Percentiles rank a stretch among this genome's conserved stretches.
phyloP scores from a whole-genome alignment of 768 basidiomycete species.

The Psilocybe tampanensis region DNA sequence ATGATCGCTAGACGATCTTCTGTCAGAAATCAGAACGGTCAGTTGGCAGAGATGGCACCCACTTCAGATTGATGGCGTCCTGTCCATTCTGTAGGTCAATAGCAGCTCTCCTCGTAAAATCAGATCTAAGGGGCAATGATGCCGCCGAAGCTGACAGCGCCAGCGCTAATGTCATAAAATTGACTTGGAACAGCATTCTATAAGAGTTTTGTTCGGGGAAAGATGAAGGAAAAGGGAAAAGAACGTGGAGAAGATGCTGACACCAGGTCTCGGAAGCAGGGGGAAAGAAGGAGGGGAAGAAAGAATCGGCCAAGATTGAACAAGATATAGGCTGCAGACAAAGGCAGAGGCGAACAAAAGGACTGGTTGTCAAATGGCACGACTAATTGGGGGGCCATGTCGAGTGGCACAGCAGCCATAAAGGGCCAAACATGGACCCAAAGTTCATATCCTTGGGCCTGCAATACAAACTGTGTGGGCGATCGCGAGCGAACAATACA shows the following conservation, averaged over 20 bases:
- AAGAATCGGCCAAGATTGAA: neutral
- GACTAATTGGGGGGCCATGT: no score
- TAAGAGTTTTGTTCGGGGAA: conserved; percentile 11
- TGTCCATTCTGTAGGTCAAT: conserved; percentile 42
- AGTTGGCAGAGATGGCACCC: conserved; percentile 9
- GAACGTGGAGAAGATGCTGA: conserved; percentile 11
- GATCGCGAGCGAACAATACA: no score
- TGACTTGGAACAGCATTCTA: conserved; percentile 36
- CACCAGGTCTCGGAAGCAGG: conserved; percentile 18
- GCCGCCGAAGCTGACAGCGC: conserved; percentile 35
- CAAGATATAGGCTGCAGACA: neutral
- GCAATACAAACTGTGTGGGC: no score
- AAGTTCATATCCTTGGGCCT: no score
- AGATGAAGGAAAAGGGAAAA: neutral
- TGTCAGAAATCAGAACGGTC: neutral
- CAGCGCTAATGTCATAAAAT: conserved; percentile 37
- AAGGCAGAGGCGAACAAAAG: conserved; percentile 1
- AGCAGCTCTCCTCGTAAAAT: conserved; percentile 30
- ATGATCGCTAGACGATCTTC: conserved; percentile 26
- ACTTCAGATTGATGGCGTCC: conserved; percentile 45
- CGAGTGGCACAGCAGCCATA: no score
- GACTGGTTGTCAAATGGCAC: neutral
- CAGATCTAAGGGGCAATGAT: conserved; percentile 24
- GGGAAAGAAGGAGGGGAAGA: neutral
- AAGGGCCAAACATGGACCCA: no score